Base-by-base conservation (phyloP, 139 green algal genomes). In the Chlorella sorokiniana region DNA sequence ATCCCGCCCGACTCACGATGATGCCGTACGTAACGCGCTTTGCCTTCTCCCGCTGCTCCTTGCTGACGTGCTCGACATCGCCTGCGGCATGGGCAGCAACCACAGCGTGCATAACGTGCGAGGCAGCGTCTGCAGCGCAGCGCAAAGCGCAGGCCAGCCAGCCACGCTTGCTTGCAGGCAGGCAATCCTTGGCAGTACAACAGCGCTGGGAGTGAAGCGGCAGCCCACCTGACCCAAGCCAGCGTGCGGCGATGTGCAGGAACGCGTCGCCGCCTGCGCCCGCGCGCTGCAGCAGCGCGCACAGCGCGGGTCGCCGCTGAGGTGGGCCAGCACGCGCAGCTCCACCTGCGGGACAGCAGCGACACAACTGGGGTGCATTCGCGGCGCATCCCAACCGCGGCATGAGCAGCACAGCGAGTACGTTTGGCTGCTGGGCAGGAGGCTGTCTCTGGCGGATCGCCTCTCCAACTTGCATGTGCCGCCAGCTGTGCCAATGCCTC, bases 321-420 rank as follows among this genome's bases (percentile, higher is more conserved):
- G 74, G 79, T 95, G 92, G 10, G 92, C 92, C 70, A 94, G 74
- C 61, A 94, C 73, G 7, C 91, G 73, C 83, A 93, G 79, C 84
- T 93, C 89, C 7, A 94, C 70, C 81, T 93, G 88, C 31, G 4
- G 31, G 69, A 37, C 4, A n/a, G n/a, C n/a, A n/a, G n/a, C n/a
- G n/a, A n/a, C n/a, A n/a, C n/a, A n/a, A n/a, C n/a, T n/a, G n/a
- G n/a, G n/a, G n/a, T n/a, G n/a, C n/a, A n/a, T n/a, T n/a, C n/a
- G n/a, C n/a, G n/a, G n/a, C n/a, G n/a, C n/a, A n/a, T n/a, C n/a
- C n/a, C n/a, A n/a, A n/a, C n/a, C n/a, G n/a, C n/a, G n/a, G n/a
- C n/a, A n/a, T n/a, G n/a, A n/a, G n/a, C n/a, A n/a, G n/a, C n/a
- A n/a, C n/a, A n/a, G n/a, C n/a, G n/a, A n/a, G n/a, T n/a, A n/a